Conservation (phyloP, 2,329 filamentous ascomycete species). For the Fonsecaea multimorphosa region DNA sequence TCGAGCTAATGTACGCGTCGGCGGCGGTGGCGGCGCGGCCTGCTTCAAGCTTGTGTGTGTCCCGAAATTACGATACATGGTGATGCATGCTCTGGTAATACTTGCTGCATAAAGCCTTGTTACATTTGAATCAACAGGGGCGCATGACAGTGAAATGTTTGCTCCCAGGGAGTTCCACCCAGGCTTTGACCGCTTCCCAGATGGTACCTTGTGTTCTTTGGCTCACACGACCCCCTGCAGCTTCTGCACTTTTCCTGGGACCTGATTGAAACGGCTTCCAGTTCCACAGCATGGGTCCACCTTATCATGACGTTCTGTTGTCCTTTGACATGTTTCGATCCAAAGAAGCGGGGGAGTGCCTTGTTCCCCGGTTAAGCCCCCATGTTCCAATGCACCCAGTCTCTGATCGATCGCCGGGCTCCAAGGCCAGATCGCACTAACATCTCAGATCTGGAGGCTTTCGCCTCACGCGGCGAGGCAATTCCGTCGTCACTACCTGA, state of each 20-base stretch:
- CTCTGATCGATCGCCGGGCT: neutral
- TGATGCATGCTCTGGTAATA: neutral
- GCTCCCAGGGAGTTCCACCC: neutral
- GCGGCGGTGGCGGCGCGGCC: neutral
- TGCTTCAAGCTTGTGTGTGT: neutral
- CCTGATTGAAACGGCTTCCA: neutral
- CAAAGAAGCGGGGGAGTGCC: neutral
- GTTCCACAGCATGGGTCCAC: neutral
- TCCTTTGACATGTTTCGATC: neutral
- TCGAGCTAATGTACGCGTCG: no score
- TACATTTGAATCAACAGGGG: neutral
- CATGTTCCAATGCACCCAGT: neutral
- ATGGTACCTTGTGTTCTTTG: neutral
- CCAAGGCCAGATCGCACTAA: constrained; percentile 1
- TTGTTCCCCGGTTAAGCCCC: neutral
- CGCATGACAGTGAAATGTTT: neutral
- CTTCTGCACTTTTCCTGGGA: neutral
- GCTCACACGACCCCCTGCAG: neutral
- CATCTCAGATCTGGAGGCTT: neutral
- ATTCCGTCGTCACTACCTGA: neutral
- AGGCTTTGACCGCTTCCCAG: neutral
- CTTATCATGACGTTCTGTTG: neutral
- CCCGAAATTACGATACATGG: neutral
- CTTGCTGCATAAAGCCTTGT: neutral
- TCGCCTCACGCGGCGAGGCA: neutral